Evolutionary conservation across 176 grass and related monocot species (phyloP), one percentile per base, ranked within the genome.

Genomic region (Zea luxurians): DNA sequence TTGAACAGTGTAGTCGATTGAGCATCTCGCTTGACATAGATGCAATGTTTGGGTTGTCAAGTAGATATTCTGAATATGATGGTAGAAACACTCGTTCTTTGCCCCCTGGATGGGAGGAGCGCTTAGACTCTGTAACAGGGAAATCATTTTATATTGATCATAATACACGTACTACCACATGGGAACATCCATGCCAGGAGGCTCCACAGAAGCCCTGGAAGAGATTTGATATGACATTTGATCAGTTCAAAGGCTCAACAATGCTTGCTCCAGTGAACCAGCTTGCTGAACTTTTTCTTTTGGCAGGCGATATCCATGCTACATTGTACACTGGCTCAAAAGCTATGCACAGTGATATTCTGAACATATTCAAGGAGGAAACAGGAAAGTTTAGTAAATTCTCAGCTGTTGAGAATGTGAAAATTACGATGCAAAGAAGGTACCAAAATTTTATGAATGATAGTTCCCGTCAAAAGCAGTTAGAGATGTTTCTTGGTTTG

Each of bases 281-380:
- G 45, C 86, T 99, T 78, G 87, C 96, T 52, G 96, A 99, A 78
- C 84, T 99, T 73, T 99, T 99, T 82, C 84, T 99, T 61, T 72
- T 95, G 81, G 96, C 96, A 37, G 96, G 96, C 46, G 96, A 99
- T 89, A 93, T 99, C 71, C 96, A 99, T 92, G 96, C 96, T 58
- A 99, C 96, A n/a, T 70, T 99, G 41, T 99, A 99, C 75, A 99
- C 96, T 82, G 96, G 96, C 60, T 99, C 96, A 76, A 99, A 99
- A 89, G 96, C 96, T 80, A 99, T 99, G 96, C 96, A 99, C 74
- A 99, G 96, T 70, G 88, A 99, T 68, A 95, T 99, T 91, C 80
- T 99, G 40, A 99, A 92, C 83, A 95, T 95, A 85, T 99, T 99
- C 82, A 99, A 87, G 83, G 96, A 99, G 81, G 96, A 99, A 75